Evolutionary conservation across 2,329 filamentous ascomycete genomes (phyloP).

Genomic region (Penicillium sp.): DNA sequence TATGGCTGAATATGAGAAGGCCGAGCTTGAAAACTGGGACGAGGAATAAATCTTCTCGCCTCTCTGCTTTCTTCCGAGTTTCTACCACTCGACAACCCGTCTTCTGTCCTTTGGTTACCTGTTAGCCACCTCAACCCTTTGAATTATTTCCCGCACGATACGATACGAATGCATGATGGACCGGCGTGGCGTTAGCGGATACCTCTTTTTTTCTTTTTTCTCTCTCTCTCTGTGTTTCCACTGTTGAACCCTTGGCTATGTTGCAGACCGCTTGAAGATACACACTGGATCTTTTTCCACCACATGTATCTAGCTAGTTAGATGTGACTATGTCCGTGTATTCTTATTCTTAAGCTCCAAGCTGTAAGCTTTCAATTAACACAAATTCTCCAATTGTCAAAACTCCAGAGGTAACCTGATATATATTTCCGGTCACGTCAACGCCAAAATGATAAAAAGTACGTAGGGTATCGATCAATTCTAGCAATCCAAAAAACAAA

Average conservation of each 20-base stretch:
- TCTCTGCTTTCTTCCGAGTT: neutral
- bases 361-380: neutral
- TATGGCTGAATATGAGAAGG: slow-evolving; percentile 72
- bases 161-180: slow-evolving; percentile 20
- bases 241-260: neutral
- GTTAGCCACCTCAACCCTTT: neutral
- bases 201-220: slow-evolving; percentile 10
- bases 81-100: neutral
- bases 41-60: slow-evolving; percentile 58
- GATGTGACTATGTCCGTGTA: neutral
- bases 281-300: neutral
- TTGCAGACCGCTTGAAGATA: neutral
- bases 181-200: slow-evolving; percentile 17
- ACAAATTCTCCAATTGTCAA: neutral
- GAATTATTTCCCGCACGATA: slow-evolving; percentile 10
- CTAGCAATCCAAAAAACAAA: neutral
- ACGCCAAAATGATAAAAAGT: neutral
- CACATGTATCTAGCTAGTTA: neutral
- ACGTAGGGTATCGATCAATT: slow-evolving; percentile 3
- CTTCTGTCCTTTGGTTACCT: neutral
- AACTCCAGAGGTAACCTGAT: neutral
- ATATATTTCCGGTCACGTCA: neutral
- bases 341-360: neutral
- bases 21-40: slow-evolving; percentile 77
- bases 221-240: slow-evolving; percentile 6